Conservation (phyloP, 805 yeast species). For the Candida orba region DNA sequence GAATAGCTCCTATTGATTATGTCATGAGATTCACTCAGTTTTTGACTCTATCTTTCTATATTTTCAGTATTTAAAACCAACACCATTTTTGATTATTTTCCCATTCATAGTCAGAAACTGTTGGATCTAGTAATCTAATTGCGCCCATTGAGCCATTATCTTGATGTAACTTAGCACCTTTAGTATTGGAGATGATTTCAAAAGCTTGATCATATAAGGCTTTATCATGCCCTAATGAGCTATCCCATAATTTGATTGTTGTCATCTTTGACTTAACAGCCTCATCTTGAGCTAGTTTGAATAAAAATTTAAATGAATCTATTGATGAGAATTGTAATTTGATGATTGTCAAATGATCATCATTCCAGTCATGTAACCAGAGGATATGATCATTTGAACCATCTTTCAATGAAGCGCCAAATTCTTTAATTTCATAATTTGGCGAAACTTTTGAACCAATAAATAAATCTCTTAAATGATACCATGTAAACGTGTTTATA, state of each 20-base stretch:
- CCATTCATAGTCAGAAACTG: conserved; percentile 28
- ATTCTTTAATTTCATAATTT: conserved; percentile 11
- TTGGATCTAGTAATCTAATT: conserved; percentile 25
- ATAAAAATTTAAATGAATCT: conserved; percentile 22
- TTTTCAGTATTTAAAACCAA: conserved; percentile 33
- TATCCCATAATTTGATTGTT: conserved; percentile 33
- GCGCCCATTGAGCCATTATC: conserved; percentile 33
- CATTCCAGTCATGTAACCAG: conserved; percentile 41
- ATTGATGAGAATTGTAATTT: conserved; percentile 11
- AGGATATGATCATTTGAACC: conserved; percentile 28
- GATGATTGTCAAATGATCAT: conserved; percentile 22
- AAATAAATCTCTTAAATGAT: conserved; percentile 31
- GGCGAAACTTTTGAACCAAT: conserved; percentile 25
- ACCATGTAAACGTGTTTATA: conserved; percentile 35
- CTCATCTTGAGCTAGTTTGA: conserved; percentile 29
- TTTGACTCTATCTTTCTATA: not conserved
- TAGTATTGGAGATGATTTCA: conserved; percentile 5
- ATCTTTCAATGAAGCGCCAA: conserved; percentile 25
- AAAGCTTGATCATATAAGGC: conserved; percentile 2
- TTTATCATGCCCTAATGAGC: conserved; percentile 18
- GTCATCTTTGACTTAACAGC: conserved; percentile 23
- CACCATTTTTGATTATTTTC: conserved; percentile 38
- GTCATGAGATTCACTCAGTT: too few species aligned
- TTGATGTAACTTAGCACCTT: conserved; percentile 20
- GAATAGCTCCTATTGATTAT: too few species aligned